Conservation (phyloP, 176 grass and related monocot species). For the Chloris gayana region DNA sequence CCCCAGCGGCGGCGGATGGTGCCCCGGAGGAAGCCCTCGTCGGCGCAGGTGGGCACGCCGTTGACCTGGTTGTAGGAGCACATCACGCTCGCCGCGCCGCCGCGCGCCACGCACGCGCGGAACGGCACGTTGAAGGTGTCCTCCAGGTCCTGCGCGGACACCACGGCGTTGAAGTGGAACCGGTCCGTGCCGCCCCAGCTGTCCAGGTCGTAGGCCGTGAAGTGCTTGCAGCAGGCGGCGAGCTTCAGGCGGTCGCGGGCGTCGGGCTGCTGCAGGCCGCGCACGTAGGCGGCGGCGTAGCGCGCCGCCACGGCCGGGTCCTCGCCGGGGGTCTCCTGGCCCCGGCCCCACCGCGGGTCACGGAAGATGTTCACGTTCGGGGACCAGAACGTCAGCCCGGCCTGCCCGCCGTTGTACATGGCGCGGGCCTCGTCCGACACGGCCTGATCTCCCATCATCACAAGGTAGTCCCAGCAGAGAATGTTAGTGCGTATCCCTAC, state of each 20-base stretch:
- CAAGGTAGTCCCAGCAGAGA: no score
- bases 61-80: slow-evolving; percentile 99
- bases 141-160: slow-evolving; percentile 70
- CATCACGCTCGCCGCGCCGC: slow-evolving; percentile 69
- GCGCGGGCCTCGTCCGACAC: slow-evolving; percentile 81
- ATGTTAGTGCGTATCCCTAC: no score
- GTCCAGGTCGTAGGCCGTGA: slow-evolving; percentile 98
- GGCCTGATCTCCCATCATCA: no score
- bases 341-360: slow-evolving; percentile 81
- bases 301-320: slow-evolving; percentile 60
- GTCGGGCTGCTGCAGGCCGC: slow-evolving; percentile 69
- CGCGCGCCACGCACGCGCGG: slow-evolving; percentile 64
- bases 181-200: slow-evolving; percentile 66
- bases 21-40: slow-evolving; percentile 47
- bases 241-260: slow-evolving; percentile 54
- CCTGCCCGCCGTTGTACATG: slow-evolving; percentile 80
- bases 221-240: slow-evolving; percentile 96
- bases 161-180: slow-evolving; percentile 85
- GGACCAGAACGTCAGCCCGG: slow-evolving; percentile 79
- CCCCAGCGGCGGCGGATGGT: slow-evolving; percentile 55
- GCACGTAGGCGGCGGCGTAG: slow-evolving; percentile 71
- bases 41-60: slow-evolving; percentile 84
- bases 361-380: slow-evolving; percentile 95
- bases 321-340: slow-evolving; percentile 90
- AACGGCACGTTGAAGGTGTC: slow-evolving; percentile 93